Base-by-base conservation (phyloP, 257 asterid genomes). In the Solanum corneliomulleri region DNA sequence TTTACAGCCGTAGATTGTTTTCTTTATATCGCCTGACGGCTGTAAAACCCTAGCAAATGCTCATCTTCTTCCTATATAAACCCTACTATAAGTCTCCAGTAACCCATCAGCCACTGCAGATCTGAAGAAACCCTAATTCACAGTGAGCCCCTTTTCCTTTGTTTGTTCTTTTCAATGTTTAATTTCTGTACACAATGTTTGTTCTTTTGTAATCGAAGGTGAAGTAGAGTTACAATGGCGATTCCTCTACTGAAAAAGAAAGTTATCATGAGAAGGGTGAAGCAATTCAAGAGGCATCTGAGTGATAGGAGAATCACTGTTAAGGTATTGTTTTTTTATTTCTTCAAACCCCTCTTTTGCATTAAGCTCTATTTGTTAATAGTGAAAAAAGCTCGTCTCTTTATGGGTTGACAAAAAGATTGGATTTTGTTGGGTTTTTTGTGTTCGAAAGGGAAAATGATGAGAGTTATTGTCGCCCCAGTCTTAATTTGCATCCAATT, bases 401-500 rank as follows among this genome's bases (percentile, higher is more conserved):
- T 44, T 77, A 33, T 64, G 33, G 35, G 62, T 16, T 16, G 18
- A 37, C 39, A 71, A 21, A 45, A 45, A 9, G 11, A 56, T 56
- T 20, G 64, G 25, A 56, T 20, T 31, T 70, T 6, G 5, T 74
- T 5, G 25, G 82, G 2, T 45, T 3, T 37, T 27, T 78, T 45
- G 16, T 42, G 14, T 14, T 76, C 62, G 27, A 29, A 45, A 27
- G 41, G 74, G 89, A 84, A 89, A 39, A 60, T 89, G 91, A 91
- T 91, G 93, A 91, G 18, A 21, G n/a, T 82, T 23, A 41, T 89
- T 91, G 92, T 91, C 93, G 91, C 92, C 93, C 93, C 93, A 91
- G 93, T 89, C 93, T 89, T 91, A 91, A 44, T 14, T 74, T 88
- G 92, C 90, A 85, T 88, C 80, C 82, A 42, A 39, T 10, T 25